Percentiles rank a stretch among this genome's conserved stretches.
These are phyloP conservation scores for Prunus dulcis DNA, from an alignment of 306 rosid species.

Conservation along the genomic window DNA sequence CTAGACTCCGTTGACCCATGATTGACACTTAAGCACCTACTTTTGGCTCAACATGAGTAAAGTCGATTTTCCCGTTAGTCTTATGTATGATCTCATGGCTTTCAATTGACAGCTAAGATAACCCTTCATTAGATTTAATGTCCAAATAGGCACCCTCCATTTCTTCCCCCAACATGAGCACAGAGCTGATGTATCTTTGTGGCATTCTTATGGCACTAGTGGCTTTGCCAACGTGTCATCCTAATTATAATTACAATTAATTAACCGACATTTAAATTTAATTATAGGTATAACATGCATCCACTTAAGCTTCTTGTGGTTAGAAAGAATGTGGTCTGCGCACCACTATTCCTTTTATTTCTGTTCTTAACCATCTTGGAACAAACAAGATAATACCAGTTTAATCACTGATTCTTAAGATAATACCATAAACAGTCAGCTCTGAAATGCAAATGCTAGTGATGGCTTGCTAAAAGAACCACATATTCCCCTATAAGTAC, in stretches of 20 bases:
- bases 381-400: neutral
- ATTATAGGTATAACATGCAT: neutral
- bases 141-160: constrained; percentile 12
- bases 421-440: neutral
- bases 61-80: no score
- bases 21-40: no score
- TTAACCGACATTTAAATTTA: neutral
- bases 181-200: neutral
- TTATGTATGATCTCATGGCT: neutral
- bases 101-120: neutral
- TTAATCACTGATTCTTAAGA: neutral
- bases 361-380: neutral
- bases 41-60: no score
- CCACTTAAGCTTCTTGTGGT: neutral
- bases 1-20: rapidly evolving
- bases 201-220: neutral
- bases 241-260: neutral
- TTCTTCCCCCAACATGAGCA: neutral
- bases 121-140: neutral
- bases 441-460: no score
- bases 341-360: neutral
- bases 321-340: neutral
- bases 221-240: neutral
- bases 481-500: no score
- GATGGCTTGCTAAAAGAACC: no score